These are phyloP conservation scores for Trichoderma hamatum DNA, from an alignment of 2,329 filamentous ascomycete species.

Conservation along the genomic window DNA sequence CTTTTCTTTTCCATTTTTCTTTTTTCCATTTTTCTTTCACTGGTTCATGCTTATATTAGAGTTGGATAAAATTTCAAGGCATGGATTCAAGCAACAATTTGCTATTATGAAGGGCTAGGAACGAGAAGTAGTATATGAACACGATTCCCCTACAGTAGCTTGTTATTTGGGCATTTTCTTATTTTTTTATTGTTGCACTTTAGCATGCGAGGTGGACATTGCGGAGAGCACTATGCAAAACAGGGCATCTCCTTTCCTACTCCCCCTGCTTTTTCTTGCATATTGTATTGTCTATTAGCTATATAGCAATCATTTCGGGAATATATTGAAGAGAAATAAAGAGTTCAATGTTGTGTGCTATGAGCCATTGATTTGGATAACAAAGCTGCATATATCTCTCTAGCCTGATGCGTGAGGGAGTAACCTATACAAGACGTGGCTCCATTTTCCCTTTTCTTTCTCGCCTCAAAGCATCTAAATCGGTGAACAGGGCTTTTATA, in stretches of 20 bases:
- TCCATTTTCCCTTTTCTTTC: background rate
- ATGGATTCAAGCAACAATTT: background rate
- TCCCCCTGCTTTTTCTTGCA: background rate
- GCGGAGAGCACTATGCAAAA: conserved; percentile 1
- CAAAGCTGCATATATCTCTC: background rate
- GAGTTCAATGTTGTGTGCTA: background rate
- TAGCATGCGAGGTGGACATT: background rate
- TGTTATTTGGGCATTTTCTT: background rate
- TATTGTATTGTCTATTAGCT: background rate
- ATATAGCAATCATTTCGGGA: background rate
- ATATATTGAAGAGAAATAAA: background rate
- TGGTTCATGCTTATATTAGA: background rate
- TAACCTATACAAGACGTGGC: background rate
- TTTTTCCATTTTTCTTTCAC: background rate
- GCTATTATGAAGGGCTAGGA: background rate
- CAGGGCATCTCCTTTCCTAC: background rate
- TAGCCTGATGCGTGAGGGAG: too few species aligned
- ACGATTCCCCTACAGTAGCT: conserved; percentile 15
- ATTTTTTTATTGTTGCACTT: background rate
- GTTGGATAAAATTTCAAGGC: conserved; percentile 1
- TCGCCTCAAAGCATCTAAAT: background rate
- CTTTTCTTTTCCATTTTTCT: background rate
- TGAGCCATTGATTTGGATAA: background rate
- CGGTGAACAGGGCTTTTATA: background rate
- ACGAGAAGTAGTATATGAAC: conserved; percentile 1